Evolutionary conservation across 208 protist genomes (phyloP), one percentile per base, ranked within the genome.

Genomic region (Blechomonas ayalai): DNA sequence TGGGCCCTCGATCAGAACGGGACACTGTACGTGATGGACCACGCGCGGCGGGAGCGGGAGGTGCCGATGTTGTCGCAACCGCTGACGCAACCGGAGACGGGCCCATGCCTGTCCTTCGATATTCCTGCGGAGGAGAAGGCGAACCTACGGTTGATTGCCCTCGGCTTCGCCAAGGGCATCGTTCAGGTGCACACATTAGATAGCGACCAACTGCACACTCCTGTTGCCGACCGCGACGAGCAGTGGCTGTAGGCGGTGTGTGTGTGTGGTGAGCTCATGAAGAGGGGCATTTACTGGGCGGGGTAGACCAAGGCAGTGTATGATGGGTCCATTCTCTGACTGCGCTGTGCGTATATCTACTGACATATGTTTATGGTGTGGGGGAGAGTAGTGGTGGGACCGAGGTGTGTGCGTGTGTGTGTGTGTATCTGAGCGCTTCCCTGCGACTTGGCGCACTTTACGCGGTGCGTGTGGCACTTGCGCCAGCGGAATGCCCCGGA

Each of bases 121-220:
- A 27, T 75, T 24, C 65, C 78, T 5, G 32, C 52, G 4, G 71
- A 73, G 37, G 70, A 66, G 15, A 74, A 62, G 47, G 56, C 41
- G 8, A 75, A 87, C n/a, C 59, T 40, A 23, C 62, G 71, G 9
- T 19, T 77, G 22, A 42, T 90, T 15, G 74, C 67, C n/a, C 51
- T 82, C 3, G 82, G 82, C 10, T 87, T 85, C 46, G 74, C 80
- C 34, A 80, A 83, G 37, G 77, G 82, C 8, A 43, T 81, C 34
- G 52, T 85, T 39, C 77, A 91, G 66, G 43, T 91, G 27, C 74
- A 91, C 56, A 64, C 58, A 0, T 35, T 91, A 6, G 57, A 76
- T 29, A 58, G 22, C 19, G 61, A 67, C 22, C 52, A 66, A 41
- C 56, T 73, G 10, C 68, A 73, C 9, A 18, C 59, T 7, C 61